Conservation (phyloP, 257 asterid genomes). For the Anisodus acutangulus region DNA sequence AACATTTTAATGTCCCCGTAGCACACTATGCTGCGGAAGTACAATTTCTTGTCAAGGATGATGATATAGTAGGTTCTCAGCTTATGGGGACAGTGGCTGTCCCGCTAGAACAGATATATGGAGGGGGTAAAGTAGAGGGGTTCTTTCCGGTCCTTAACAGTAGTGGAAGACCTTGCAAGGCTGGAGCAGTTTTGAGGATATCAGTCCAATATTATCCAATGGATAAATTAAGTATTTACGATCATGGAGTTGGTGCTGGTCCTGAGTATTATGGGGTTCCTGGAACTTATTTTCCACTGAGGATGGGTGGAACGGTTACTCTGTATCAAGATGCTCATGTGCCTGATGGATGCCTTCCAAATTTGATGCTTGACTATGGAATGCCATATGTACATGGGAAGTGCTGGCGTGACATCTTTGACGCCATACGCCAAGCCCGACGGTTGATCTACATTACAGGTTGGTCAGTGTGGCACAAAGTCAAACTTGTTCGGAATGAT, state of each 20-base stretch:
- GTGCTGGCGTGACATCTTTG: conserved; percentile 91
- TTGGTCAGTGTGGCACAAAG: conserved; percentile 99
- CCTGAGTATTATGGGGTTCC: conserved; percentile 84
- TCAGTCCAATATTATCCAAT: conserved; percentile 76
- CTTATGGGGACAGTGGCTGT: conserved; percentile 81
- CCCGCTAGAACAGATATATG: conserved; percentile 79
- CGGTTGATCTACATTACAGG: conserved; percentile 89
- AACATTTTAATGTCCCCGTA: conserved; percentile 78
- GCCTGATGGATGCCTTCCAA: conserved; percentile 83
- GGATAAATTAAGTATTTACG: conserved; percentile 69
- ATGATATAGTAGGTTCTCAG: conserved; percentile 91
- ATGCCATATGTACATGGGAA: conserved; percentile 78
- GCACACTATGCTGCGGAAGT: conserved; percentile 90
- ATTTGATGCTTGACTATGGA: conserved; percentile 72
- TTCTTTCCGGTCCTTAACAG: conserved; percentile 71
- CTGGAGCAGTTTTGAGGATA: conserved; percentile 82
- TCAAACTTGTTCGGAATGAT: conserved; percentile 86
- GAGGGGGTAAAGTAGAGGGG: conserved; percentile 72
- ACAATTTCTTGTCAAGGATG: conserved; percentile 85
- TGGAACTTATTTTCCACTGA: conserved; percentile 90
- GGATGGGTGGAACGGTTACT: conserved; percentile 86
- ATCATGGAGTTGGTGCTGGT: conserved; percentile 87
- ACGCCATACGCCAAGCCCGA: conserved; percentile 81
- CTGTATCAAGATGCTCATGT: conserved; percentile 99
- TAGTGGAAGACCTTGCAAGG: conserved; percentile 82